Conservation (phyloP, 1,284 basidiomycete genomes). For the Heliocybe sulcata region DNA sequence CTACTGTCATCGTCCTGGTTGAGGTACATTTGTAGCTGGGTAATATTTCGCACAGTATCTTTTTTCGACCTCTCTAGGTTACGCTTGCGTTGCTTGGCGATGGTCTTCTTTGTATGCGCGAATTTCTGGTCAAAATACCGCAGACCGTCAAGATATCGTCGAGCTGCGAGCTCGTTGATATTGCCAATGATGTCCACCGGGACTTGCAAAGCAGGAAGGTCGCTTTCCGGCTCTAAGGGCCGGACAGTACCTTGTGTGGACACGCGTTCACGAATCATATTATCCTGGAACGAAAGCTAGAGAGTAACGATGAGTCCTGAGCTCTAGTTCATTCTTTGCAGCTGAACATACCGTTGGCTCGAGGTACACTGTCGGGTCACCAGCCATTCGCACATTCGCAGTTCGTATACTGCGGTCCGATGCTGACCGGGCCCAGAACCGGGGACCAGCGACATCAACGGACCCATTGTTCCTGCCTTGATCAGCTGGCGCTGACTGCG, state of each 20-base stretch:
- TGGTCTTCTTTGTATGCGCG: conserved; percentile 37
- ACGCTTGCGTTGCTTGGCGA: conserved; percentile 54
- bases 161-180: conserved; percentile 55
- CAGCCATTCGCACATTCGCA: conserved; percentile 42
- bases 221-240: conserved; percentile 45
- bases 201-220: conserved; percentile 44
- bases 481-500: not conserved
- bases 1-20: conserved; percentile 14
- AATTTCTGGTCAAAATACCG: conserved; percentile 59
- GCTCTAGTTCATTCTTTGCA: not conserved
- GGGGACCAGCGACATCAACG: conserved; percentile 40
- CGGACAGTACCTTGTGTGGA: conserved; percentile 50
- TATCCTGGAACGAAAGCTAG: conserved; percentile 21
- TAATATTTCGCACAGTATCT: conserved; percentile 44
- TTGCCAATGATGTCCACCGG: conserved; percentile 58
- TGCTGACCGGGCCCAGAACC: conserved; percentile 27
- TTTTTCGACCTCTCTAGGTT: conserved; percentile 54
- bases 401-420: conserved; percentile 11
- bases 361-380: conserved; percentile 55
- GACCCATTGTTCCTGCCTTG: conserved; percentile 11
- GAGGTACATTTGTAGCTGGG: conserved; percentile 32
- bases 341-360: conserved; percentile 36
- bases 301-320: conserved; percentile 1
- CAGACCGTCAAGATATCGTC: conserved; percentile 57
- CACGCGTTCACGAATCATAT: conserved; percentile 73